phyloP scores from a whole-genome alignment of 495 filamentous ascomycete species.

The Hyaloscypha hepaticicola region DNA sequence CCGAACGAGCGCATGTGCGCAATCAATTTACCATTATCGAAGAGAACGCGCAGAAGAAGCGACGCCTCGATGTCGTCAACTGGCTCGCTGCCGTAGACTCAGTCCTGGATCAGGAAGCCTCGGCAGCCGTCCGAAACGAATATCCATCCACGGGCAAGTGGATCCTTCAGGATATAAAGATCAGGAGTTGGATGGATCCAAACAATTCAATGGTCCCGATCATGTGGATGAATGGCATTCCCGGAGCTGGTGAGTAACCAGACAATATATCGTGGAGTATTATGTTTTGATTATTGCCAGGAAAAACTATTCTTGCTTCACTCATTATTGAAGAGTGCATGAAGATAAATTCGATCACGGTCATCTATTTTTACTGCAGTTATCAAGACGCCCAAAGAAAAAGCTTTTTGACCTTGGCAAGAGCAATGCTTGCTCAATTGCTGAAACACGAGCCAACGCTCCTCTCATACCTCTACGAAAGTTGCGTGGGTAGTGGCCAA shows the following conservation, averaged over 20 bases:
- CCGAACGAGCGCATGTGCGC: constrained; percentile 9
- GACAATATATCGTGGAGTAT: not conserved
- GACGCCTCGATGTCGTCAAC: constrained; percentile 25
- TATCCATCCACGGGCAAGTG: constrained; percentile 36
- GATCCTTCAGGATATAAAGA: constrained; percentile 33
- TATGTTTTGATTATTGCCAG: constrained; percentile 26
- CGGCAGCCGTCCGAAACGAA: constrained; percentile 27
- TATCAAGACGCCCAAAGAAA: constrained; percentile 36
- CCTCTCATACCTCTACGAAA: constrained; percentile 37
- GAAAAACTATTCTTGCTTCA: constrained; percentile 45
- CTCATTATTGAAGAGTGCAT: constrained; percentile 37
- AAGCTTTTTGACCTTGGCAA: constrained; percentile 34
- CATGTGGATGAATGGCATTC: constrained; percentile 45
- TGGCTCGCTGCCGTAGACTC: constrained; percentile 35
- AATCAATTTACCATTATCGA: constrained; percentile 10
- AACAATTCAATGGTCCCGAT: constrained; percentile 24
- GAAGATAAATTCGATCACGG: constrained; percentile 23
- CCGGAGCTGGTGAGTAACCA: constrained; percentile 40
- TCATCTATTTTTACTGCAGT: constrained; percentile 46
- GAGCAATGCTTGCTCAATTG: constrained; percentile 40
- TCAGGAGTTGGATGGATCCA: constrained; percentile 35
- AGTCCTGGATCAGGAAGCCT: constrained; percentile 34
- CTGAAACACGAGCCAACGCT: constrained; percentile 35
- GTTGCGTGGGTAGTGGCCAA: constrained; percentile 29
- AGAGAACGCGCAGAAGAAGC: constrained; percentile 24